Conservation (phyloP, 805 yeast species). For the Lachancea nothofagi region DNA sequence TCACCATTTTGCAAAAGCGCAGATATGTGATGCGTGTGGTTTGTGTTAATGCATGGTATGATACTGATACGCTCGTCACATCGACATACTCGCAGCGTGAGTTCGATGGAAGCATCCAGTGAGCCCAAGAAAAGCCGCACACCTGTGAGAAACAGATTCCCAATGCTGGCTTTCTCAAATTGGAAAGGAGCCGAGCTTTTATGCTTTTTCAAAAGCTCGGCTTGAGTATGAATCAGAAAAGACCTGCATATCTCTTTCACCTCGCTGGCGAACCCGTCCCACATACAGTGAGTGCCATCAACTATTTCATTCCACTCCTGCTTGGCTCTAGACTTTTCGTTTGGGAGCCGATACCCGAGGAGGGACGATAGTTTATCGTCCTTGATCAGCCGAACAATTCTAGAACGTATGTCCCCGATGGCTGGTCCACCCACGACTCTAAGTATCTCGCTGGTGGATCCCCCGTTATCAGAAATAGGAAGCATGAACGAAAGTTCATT, state of each 20-base stretch:
- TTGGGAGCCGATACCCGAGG: conserved; percentile 29
- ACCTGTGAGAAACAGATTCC: conserved; percentile 79
- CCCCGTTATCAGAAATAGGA: conserved; percentile 91
- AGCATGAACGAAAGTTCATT: conserved; percentile 56
- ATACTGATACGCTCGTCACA: conserved; percentile 47
- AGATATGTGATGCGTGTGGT: conserved; percentile 79
- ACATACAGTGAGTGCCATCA: conserved; percentile 68
- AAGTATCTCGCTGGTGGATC: conserved; percentile 84
- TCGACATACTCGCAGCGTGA: conserved; percentile 52
- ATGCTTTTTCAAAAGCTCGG: conserved; percentile 63
- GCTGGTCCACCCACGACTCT: conserved; percentile 92
- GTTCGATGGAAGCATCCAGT: conserved; percentile 75
- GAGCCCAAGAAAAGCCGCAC: conserved; percentile 78
- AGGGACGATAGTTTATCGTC: conserved; percentile 37
- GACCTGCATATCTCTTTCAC: conserved; percentile 69
- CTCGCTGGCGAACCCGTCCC: conserved; percentile 57
- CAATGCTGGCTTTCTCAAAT: conserved; percentile 75
- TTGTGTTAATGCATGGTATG: conserved; percentile 78
- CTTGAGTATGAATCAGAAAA: conserved; percentile 72
- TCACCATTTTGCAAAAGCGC: conserved; percentile 66
- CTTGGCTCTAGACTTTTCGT: conserved; percentile 44
- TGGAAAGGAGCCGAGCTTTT: conserved; percentile 45
- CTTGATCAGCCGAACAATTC: conserved; percentile 71
- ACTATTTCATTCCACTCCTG: conserved; percentile 72
- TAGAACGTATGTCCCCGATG: conserved; percentile 82